Conservation (phyloP, 345 rosid species). For the Populus nigra region DNA sequence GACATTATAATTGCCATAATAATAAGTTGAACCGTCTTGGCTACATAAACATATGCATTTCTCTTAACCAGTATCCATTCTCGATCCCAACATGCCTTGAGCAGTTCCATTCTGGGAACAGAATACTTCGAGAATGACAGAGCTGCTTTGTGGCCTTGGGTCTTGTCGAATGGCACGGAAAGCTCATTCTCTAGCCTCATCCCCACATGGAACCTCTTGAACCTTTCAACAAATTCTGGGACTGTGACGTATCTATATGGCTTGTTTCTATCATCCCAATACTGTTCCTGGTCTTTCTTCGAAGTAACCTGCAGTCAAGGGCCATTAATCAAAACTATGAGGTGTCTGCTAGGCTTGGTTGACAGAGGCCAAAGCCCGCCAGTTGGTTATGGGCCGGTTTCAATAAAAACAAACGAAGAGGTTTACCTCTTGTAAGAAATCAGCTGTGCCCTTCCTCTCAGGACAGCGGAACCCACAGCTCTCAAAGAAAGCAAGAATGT, state of each 20-base stretch:
- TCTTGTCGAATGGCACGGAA: slow-evolving; percentile 57
- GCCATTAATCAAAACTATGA: neutral
- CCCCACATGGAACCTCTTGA: slow-evolving; percentile 71
- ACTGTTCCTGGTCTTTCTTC: slow-evolving; percentile 87
- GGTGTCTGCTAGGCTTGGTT: neutral
- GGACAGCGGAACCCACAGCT: slow-evolving; percentile 75
- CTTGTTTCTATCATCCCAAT: slow-evolving; percentile 58
- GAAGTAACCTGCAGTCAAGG: slow-evolving; percentile 62
- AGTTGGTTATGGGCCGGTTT: neutral
- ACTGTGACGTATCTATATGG: slow-evolving; percentile 70
- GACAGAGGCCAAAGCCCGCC: neutral
- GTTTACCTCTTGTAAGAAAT: slow-evolving; percentile 85
- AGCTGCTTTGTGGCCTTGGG: slow-evolving; percentile 63
- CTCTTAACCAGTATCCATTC: slow-evolving; percentile 71
- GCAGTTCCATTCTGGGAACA: slow-evolving; percentile 57
- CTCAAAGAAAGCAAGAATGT: slow-evolving; percentile 61
- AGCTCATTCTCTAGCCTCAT: slow-evolving; percentile 50
- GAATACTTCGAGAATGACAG: slow-evolving; percentile 54
- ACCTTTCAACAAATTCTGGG: slow-evolving; percentile 49
- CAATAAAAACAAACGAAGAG: neutral
- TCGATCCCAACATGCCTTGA: slow-evolving; percentile 72
- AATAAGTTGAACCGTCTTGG: slow-evolving; percentile 67
- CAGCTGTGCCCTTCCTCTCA: slow-evolving; percentile 83
- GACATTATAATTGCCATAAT: slow-evolving; percentile 52
- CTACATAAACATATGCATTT: slow-evolving; percentile 63